These are phyloP conservation scores for Mycena indigotica DNA, from an alignment of 768 basidiomycete species.

Conservation along the genomic window DNA sequence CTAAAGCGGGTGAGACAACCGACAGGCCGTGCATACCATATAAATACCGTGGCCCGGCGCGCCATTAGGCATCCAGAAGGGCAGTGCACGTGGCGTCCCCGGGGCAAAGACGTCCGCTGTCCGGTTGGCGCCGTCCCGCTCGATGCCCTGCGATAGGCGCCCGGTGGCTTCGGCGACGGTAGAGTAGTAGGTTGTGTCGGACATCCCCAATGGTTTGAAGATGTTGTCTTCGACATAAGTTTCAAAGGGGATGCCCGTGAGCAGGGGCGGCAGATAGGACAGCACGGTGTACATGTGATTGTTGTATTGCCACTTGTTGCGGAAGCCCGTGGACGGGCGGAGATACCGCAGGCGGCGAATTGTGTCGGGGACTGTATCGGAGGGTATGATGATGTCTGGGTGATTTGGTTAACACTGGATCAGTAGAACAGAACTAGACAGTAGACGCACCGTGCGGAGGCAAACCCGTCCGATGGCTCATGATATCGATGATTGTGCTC, in stretches of 20 bases:
- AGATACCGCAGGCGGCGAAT: neutral
- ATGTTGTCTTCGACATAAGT: constrained; percentile 21
- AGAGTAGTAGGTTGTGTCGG: constrained; percentile 20
- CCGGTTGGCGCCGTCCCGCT: constrained; percentile 11
- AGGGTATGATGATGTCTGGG: neutral
- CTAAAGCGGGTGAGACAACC: neutral
- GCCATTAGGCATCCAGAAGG: constrained; percentile 12
- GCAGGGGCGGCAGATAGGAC: constrained; percentile 26
- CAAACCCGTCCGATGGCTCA: constrained; percentile 31
- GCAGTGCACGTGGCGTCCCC: constrained; percentile 6
- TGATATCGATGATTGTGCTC: constrained; percentile 26
- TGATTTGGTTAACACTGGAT: neutral
- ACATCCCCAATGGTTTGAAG: constrained; percentile 21
- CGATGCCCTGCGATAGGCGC: constrained; percentile 15
- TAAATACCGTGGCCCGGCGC: constrained; percentile 2
- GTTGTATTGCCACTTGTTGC: constrained; percentile 26
- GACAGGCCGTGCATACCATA: neutral
- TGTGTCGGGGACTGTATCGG: neutral
- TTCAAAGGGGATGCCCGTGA: constrained; percentile 18
- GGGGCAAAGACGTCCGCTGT: constrained; percentile 7
- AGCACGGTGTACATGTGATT: constrained; percentile 31
- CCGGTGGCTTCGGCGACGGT: constrained; percentile 5
- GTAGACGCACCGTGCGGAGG: constrained; percentile 20
- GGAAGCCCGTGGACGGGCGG: neutral
- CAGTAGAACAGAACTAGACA: neutral